Percentiles rank a stretch among this genome's conserved stretches.
Evolutionary conservation across 306 rosid genomes (phyloP).

Genomic region (Acmispon strigosus): DNA sequence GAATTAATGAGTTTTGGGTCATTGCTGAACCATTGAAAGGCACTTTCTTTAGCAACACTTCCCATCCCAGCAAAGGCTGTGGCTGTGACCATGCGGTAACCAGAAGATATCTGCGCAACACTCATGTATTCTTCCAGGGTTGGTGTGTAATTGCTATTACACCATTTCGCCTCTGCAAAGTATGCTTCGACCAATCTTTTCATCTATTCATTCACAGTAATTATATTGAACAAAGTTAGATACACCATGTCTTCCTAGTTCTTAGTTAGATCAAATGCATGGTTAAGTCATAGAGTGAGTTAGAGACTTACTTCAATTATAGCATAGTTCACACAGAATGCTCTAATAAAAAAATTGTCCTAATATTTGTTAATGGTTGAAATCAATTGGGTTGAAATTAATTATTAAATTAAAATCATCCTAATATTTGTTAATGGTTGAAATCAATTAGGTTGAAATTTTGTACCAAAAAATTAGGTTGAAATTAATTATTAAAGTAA

Average conservation of each 20-base stretch:
- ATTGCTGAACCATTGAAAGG: conserved; percentile 21
- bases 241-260: background rate
- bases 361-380: no score
- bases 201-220: no score
- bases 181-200: background rate
- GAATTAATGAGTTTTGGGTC: conserved; percentile 19
- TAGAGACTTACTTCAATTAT: conserved; percentile 18
- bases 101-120: background rate
- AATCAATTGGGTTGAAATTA: no score
- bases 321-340: conserved; percentile 1
- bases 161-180: conserved; percentile 28
- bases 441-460: no score
- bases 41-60: background rate
- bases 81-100: background rate
- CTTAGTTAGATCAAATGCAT: no score
- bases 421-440: no score
- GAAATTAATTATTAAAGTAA: no score
- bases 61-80: conserved; percentile 1
- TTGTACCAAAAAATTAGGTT: no score
- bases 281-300: no score
- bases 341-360: no score
- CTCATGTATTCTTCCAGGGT: conserved; percentile 23
- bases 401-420: no score
- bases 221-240: no score
- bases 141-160: background rate